A percentile compares a stretch with the other conserved stretches of the same genome.
Conservation (phyloP, 139 green algal genomes). For the Tetraselmis chui region DNA sequence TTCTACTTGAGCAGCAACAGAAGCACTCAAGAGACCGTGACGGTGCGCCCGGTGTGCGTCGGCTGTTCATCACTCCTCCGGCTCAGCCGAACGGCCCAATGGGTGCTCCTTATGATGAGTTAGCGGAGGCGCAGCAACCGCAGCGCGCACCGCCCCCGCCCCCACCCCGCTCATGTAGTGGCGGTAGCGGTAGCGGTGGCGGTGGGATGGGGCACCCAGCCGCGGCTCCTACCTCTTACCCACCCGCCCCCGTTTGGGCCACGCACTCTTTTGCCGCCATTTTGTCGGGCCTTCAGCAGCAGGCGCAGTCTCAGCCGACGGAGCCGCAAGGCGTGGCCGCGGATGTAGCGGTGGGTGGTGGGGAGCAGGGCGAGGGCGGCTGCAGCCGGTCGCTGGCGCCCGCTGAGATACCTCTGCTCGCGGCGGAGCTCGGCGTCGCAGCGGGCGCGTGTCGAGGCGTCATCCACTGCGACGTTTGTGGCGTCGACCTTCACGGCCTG, state of each 20-base stretch:
- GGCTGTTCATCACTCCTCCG: too few relatives aligned
- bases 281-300: not conserved
- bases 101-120: too few relatives aligned
- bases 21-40: too few relatives aligned
- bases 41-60: too few relatives aligned
- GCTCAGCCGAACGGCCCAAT: too few relatives aligned
- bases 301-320: too few relatives aligned
- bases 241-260: not conserved
- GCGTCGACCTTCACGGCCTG: constrained; percentile 34
- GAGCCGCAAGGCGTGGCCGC: not conserved
- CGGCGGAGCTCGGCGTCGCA: not conserved
- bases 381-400: not conserved
- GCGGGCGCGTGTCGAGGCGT: not conserved
- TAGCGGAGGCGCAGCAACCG: not conserved
- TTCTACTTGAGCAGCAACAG: too few relatives aligned
- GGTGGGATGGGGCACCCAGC: too few relatives aligned
- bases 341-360: too few relatives aligned
- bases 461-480: constrained; percentile 23
- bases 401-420: not conserved
- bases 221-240: not conserved
- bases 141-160: too few relatives aligned
- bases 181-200: not conserved
- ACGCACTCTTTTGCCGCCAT: not conserved
- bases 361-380: not conserved
- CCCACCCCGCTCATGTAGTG: not conserved